Evolutionary conservation across 108 stramenopile genomes (phyloP), one percentile per base, ranked within the genome.

Genomic region (Fragilaria radians): DNA sequence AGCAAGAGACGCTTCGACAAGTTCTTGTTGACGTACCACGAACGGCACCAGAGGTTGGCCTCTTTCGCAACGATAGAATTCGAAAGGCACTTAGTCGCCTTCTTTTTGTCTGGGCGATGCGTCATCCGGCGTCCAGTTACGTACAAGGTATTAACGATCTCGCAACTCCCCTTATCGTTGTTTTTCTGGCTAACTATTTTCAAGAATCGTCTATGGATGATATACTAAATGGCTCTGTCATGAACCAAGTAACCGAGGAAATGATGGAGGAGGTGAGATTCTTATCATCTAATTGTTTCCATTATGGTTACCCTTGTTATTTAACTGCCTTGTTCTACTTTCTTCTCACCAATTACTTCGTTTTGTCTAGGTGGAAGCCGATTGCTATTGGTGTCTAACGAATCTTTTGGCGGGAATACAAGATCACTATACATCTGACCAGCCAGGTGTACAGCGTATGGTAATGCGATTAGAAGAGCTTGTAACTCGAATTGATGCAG

Each of bases 91-190:
- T 98, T 56, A 73, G 82, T 22, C 68, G 96, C 17, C 62, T 98
- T 21, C 76, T 99, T 21, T 99, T 97, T 78, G 83, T 97, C 54
- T 99, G 95, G 95, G 95, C 96, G 55, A 84, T 95, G 79, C 73
- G 97, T n/a, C 89, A 94, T 77, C 98, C 98, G 9, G 97, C 96
- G 1, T 78, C 78, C 49, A 80, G 83, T 27, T 99, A 99, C 65
- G 98, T 99, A 21, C 97, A 97, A 68, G 97, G 98, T 4, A 98
- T 99, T 54, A 97, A 98, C 66, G 98, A 99, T 70, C 63, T 99
- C 59, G 85, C 96, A 4, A 93, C 95, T 25, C 95, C 97, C 5
- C 63, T 99, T 32, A 76, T 95, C 68, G 73, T 81, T 5, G 96
- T 97, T 2, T 96, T 97, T 71, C 68, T 96, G 36, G 72, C 76